phyloP scores from a whole-genome alignment of 176 grass and related monocot genomes.

The Musa itinerans region DNA sequence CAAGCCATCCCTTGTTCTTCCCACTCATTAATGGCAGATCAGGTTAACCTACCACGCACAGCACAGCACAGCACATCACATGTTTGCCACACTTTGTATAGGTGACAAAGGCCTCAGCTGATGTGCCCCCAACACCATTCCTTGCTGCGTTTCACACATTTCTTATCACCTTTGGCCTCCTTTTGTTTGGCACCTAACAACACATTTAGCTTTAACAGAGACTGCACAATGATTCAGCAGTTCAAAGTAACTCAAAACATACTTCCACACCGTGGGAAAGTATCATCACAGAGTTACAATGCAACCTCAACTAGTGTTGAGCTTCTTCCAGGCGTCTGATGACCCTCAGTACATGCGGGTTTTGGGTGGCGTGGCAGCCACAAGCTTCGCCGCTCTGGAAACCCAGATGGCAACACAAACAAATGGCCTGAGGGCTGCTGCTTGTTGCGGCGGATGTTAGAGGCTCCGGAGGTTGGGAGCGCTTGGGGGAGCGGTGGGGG shows the following conservation, averaged over 20 bases:
- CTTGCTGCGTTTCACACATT: too few species aligned
- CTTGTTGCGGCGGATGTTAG: neutral
- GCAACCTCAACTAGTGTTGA: neutral
- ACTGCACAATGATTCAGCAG: neutral
- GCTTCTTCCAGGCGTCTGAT: conserved; percentile 2
- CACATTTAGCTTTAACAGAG: too few species aligned
- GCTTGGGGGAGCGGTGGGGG: neutral
- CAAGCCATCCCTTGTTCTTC: neutral
- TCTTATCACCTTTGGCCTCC: neutral
- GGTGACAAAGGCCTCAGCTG: neutral
- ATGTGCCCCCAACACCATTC: neutral
- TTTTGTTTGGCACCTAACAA: neutral
- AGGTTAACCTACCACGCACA: neutral
- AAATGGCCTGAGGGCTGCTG: neutral
- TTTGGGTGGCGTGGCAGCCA: neutral
- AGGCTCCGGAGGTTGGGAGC: too few species aligned
- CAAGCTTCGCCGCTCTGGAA: neutral
- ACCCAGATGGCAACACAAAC: neutral
- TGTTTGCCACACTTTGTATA: neutral
- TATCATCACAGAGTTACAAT: neutral
- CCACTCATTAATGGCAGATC: neutral
- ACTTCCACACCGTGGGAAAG: neutral
- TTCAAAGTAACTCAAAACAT: neutral
- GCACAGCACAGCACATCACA: neutral
- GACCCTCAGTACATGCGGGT: neutral